Percentiles rank a stretch among this genome's conserved stretches.
phyloP scores from a whole-genome alignment of 75 land plant species.

The Cunninghamia lanceolata region DNA sequence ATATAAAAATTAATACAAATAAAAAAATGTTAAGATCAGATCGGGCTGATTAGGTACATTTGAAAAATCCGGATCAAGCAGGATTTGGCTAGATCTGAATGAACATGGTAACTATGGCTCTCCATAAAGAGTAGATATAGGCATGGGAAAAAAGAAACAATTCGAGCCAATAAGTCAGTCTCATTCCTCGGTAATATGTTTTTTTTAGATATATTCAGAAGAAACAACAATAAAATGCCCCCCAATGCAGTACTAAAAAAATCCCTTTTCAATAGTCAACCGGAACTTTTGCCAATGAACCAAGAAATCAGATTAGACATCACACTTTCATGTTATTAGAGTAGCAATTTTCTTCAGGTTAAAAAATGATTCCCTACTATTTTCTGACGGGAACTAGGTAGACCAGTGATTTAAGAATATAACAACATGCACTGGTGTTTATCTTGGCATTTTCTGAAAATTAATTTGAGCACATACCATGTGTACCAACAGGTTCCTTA shows the following conservation, averaged over 20 bases:
- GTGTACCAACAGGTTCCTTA: constrained; percentile 97
- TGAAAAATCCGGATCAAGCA: not conserved
- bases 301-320: not conserved
- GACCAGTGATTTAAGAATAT: not conserved
- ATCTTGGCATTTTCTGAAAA: constrained; percentile 3
- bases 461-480: constrained; percentile 49
- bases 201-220: not conserved
- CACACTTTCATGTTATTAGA: not conserved
- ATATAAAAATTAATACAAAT: too few relatives aligned
- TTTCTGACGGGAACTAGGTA: not conserved
- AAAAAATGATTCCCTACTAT: not conserved
- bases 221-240: not conserved
- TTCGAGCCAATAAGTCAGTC: not conserved
- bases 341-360: not conserved
- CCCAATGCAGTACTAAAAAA: not conserved
- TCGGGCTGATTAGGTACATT: not conserved
- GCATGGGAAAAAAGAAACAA: not conserved
- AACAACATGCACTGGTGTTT: not conserved
- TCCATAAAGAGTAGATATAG: not conserved
- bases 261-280: not conserved
- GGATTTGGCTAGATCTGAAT: not conserved
- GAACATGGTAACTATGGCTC: not conserved
- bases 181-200: not conserved
- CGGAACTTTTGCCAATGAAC: not conserved
- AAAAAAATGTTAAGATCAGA: not conserved